These are phyloP conservation scores for Ogataea kodamae DNA, from an alignment of 805 yeast species.

Conservation along the genomic window DNA sequence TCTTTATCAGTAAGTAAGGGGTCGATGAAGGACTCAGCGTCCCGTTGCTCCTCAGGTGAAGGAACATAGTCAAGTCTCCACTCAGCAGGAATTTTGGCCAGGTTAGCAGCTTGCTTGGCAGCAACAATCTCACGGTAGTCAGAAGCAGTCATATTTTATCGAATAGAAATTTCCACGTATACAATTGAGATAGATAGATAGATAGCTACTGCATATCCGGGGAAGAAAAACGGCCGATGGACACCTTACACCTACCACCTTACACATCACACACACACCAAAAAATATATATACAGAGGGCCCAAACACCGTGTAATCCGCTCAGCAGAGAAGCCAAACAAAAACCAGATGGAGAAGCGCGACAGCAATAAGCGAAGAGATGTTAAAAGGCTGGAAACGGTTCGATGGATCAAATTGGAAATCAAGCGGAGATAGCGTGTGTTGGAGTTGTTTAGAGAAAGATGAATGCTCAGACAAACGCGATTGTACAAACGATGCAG, in stretches of 20 bases:
- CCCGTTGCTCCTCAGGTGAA: constrained; percentile 27
- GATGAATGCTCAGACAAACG: too few relatives aligned
- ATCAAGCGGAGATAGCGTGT: too few relatives aligned
- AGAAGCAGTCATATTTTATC: constrained; percentile 4
- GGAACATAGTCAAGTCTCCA: constrained; percentile 32
- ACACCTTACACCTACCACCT: too few relatives aligned
- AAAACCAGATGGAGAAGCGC: constrained; percentile 6
- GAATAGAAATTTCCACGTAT: too few relatives aligned
- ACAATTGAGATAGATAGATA: too few relatives aligned
- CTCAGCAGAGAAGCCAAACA: constrained; percentile 11
- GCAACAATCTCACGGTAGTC: constrained; percentile 22
- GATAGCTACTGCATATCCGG: too few relatives aligned
- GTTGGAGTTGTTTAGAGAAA: too few relatives aligned
- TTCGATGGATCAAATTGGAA: constrained; percentile 13
- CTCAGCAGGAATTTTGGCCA: constrained; percentile 29
- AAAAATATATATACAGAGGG: too few relatives aligned
- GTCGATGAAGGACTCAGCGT: constrained; percentile 22
- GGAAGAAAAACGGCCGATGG: too few relatives aligned
- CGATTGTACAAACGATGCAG: too few relatives aligned
- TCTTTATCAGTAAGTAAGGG: constrained; percentile 25
- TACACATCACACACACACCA: too few relatives aligned
- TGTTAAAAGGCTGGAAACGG: constrained; percentile 15
- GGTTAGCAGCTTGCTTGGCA: constrained; percentile 18
- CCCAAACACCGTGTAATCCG: too few relatives aligned
- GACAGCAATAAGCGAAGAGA: constrained; percentile 10